phyloP scores from a whole-genome alignment of 148 eudicot species.

The Camellia sinensis region DNA sequence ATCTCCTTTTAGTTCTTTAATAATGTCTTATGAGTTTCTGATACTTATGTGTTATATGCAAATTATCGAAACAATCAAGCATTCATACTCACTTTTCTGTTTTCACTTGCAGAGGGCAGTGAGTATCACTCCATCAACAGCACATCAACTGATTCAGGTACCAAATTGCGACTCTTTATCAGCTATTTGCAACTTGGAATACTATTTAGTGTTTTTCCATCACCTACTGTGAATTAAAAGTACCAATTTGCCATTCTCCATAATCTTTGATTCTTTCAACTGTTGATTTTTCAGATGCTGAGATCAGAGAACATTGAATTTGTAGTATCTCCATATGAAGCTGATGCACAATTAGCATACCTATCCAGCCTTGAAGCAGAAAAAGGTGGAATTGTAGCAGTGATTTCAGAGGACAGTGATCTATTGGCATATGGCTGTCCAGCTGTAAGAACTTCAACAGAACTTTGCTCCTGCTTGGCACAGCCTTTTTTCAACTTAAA shows the following conservation, averaged over 20 bases:
- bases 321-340: conserved; percentile 84
- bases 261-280: not conserved
- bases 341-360: conserved; percentile 90
- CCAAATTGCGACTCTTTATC: conserved; percentile 1
- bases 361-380: conserved; percentile 51
- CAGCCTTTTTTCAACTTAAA: no score
- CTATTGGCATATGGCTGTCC: conserved; percentile 79
- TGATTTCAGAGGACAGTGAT: conserved; percentile 84
- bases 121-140: conserved; percentile 71
- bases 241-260: no score
- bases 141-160: conserved; percentile 77
- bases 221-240: no score
- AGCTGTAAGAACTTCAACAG: conserved; percentile 52
- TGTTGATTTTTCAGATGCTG: conserved; percentile 41
- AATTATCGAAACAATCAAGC: not conserved
- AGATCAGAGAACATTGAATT: conserved; percentile 67
- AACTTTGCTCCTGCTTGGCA: no score
- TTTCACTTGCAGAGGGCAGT: conserved; percentile 61
- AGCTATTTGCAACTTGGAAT: conserved; percentile 2
- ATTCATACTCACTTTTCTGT: not conserved
- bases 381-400: conserved; percentile 62
- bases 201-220: no score
- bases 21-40: not conserved
- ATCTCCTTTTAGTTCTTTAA: not conserved
- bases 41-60: not conserved